phyloP scores from a whole-genome alignment of 306 rosid species.

The Acacia acuminata region DNA sequence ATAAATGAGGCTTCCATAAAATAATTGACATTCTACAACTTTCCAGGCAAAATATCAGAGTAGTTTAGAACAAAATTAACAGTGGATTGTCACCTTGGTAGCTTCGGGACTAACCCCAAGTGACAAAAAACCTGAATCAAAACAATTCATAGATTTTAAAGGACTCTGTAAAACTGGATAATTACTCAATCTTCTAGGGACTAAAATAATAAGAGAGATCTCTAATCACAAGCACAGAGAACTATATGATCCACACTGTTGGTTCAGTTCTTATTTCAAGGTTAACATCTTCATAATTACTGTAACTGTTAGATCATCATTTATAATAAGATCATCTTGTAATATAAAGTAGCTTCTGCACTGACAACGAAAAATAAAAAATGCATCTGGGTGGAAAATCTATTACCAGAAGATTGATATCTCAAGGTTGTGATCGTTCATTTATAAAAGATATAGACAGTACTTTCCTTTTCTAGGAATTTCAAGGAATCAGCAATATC shows the following conservation, averaged over 20 bases:
- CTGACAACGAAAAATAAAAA: background rate
- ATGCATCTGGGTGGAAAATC: background rate
- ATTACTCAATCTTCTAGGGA: background rate
- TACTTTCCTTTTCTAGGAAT: background rate
- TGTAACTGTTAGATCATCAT: background rate
- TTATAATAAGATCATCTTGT: background rate
- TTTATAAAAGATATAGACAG: constrained; percentile 3
- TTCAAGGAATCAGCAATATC: background rate
- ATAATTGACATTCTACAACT: constrained; percentile 7
- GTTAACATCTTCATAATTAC: background rate
- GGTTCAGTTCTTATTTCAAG: background rate
- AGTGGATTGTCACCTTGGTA: background rate
- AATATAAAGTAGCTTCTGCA: background rate
- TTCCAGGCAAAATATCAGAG: background rate
- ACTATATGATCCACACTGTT: background rate
- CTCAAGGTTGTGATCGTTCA: constrained; percentile 5
- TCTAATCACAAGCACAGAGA: background rate
- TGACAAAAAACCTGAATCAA: background rate
- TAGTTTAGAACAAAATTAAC: background rate
- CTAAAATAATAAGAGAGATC: background rate
- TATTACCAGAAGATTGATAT: background rate
- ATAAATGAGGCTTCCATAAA: background rate
- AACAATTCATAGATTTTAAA: background rate
- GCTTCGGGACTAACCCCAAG: background rate
- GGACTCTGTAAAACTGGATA: background rate